Evolutionary conservation across 2,329 filamentous ascomycete genomes (phyloP).

Genomic region (Calonectria hongkongensis): DNA sequence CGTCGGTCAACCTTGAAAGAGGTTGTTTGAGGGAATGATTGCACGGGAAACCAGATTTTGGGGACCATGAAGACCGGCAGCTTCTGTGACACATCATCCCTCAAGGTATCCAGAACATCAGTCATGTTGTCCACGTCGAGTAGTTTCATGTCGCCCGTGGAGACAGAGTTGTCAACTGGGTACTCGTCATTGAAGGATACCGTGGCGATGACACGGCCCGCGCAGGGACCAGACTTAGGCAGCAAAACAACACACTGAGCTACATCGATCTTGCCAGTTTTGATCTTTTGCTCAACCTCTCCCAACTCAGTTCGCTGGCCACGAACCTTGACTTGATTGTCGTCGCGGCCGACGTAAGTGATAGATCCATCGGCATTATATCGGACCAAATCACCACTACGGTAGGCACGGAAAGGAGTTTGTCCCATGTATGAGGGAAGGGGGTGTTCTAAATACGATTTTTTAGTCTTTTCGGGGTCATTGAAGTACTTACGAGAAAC

Average conservation of each 20-base stretch:
- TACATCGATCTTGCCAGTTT: constrained; percentile 1
- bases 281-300: constrained; percentile 15
- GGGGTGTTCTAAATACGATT: constrained; percentile 9
- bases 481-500: constrained; percentile 27
- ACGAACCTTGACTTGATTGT: constrained; percentile 19
- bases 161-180: not conserved
- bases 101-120: not conserved
- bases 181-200: constrained; percentile 10
- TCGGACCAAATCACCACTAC: not conserved
- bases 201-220: constrained; percentile 7
- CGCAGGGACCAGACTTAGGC: not conserved
- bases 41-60: constrained; percentile 12
- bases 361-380: constrained; percentile 21
- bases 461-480: constrained; percentile 13
- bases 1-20: constrained; percentile 9
- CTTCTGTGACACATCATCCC: constrained; percentile 3
- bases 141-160: not conserved
- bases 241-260: constrained; percentile 14
- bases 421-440: not conserved
- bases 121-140: constrained; percentile 5
- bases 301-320: constrained; percentile 10
- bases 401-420: constrained; percentile 17
- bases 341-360: constrained; percentile 1
- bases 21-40: not conserved
- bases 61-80: constrained; percentile 7